A percentile compares a stretch with the other conserved stretches of the same genome.
These are phyloP conservation scores for Bipolaris oryzae DNA, from an alignment of 2,329 filamentous ascomycete species.

Conservation along the genomic window DNA sequence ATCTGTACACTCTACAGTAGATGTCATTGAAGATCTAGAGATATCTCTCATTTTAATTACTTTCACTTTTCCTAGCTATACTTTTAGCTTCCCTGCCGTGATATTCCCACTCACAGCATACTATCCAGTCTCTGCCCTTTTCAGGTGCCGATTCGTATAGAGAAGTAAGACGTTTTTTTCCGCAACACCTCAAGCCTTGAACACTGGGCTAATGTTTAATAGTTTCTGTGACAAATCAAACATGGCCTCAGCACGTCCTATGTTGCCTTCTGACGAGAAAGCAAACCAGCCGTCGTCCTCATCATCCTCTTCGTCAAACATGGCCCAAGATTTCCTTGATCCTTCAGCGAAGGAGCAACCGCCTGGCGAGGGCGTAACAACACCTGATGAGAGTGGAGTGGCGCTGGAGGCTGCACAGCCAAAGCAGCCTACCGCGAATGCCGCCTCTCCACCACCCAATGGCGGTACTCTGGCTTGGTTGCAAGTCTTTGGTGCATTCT, in stretches of 20 bases:
- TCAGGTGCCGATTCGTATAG: background rate
- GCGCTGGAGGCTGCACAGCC: constrained; percentile 29
- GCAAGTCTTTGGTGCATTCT: constrained; percentile 55
- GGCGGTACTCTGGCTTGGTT: constrained; percentile 56
- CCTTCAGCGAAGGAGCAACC: constrained; percentile 16
- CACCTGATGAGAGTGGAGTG: constrained; percentile 2
- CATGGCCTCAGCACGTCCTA: background rate
- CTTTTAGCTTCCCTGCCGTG: background rate
- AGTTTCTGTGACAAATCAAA: background rate
- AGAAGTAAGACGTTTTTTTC: background rate
- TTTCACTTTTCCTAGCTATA: background rate
- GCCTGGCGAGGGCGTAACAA: constrained; percentile 17
- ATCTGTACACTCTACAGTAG: background rate
- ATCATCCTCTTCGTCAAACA: constrained; percentile 15
- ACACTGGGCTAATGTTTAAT: background rate
- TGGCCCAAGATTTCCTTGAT: constrained; percentile 13
- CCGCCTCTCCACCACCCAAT: constrained; percentile 52
- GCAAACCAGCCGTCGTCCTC: constrained; percentile 14
- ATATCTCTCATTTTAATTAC: background rate
- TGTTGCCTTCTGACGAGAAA: constrained; percentile 20
- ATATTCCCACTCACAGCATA: background rate
- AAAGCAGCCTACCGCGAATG: constrained; percentile 45
- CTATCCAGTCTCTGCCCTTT: background rate
- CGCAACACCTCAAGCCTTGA: background rate
- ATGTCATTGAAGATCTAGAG: background rate